Percentiles rank a stretch among this genome's conserved stretches.
These are phyloP conservation scores for Hymenoscyphus scutula DNA, from an alignment of 2,329 filamentous ascomycete genomes.

Conservation along the genomic window DNA sequence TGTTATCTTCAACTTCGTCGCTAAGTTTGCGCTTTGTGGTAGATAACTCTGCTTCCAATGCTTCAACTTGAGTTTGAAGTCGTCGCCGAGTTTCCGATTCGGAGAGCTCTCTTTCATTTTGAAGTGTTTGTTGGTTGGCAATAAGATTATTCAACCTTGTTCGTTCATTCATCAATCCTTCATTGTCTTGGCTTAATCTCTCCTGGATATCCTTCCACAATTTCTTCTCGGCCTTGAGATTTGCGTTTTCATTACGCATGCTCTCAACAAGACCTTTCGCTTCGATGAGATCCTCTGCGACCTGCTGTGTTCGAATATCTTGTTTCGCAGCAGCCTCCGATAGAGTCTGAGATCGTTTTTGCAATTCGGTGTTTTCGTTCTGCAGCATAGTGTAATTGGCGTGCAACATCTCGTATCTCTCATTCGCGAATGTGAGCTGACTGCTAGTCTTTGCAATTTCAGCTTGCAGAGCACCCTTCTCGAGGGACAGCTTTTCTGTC, in stretches of 20 bases:
- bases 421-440: conserved; percentile 75
- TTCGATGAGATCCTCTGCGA: conserved; percentile 89
- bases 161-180: conserved; percentile 79
- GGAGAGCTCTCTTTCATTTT: conserved; percentile 85
- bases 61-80: conserved; percentile 73
- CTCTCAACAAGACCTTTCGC: conserved; percentile 78
- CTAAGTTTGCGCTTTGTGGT: conserved; percentile 79
- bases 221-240: conserved; percentile 91
- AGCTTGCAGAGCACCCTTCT: conserved; percentile 78
- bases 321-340: conserved; percentile 85
- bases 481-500: conserved; percentile 73
- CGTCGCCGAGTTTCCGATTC: conserved; percentile 81
- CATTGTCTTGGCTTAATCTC: conserved; percentile 83
- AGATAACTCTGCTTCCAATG: conserved; percentile 74
- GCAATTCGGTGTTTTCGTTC: conserved; percentile 79
- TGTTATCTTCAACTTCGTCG: conserved; percentile 78
- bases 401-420: conserved; percentile 86
- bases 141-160: conserved; percentile 79
- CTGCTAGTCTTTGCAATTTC: conserved; percentile 78
- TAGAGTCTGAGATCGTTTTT: conserved; percentile 74
- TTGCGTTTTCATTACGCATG: conserved; percentile 84
- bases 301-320: conserved; percentile 85
- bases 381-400: conserved; percentile 82
- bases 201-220: conserved; percentile 93
- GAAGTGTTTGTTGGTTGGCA: conserved; percentile 78